phyloP scores from a whole-genome alignment of 805 yeast genomes.

The Candida endomychidarum region DNA sequence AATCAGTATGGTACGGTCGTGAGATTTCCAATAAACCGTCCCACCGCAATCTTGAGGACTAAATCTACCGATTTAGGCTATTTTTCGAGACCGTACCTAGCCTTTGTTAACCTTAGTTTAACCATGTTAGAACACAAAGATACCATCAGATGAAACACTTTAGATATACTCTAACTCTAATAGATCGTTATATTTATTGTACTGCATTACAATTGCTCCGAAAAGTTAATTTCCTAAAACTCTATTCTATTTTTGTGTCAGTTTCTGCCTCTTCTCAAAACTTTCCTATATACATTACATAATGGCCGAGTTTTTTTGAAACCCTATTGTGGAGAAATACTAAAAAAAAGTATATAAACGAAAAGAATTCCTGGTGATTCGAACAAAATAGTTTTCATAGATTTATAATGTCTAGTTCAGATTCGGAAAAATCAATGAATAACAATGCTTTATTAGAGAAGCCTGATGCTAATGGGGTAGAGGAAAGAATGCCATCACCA shows the following conservation, averaged over 20 bases:
- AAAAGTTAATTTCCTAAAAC: too few relatives aligned
- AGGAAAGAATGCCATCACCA: constrained; percentile 5
- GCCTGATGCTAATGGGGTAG: not conserved
- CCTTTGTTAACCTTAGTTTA: not conserved
- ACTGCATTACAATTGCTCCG: too few relatives aligned
- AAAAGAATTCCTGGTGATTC: not conserved
- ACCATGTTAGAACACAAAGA: too few relatives aligned
- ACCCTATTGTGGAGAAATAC: constrained; percentile 6
- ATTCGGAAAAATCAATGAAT: constrained; percentile 10
- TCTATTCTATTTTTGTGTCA: too few relatives aligned
- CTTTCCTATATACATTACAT: constrained; percentile 6
- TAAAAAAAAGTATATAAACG: not conserved
- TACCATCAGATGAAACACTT: too few relatives aligned
- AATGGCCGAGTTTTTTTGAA: constrained; percentile 1
- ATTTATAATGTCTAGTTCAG: constrained; percentile 10
- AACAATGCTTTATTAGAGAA: constrained; percentile 9
- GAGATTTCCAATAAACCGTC: not conserved
- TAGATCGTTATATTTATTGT: too few relatives aligned
- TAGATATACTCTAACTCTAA: too few relatives aligned
- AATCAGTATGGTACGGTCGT: not conserved
- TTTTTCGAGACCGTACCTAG: constrained; percentile 2
- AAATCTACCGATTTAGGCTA: constrained; percentile 3
- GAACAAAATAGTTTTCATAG: not conserved
- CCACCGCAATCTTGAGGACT: constrained; percentile 6
- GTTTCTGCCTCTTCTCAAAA: not conserved